Base-by-base conservation (phyloP, 2,329 filamentous ascomycete species). In the Leptographium wingfieldii region DNA sequence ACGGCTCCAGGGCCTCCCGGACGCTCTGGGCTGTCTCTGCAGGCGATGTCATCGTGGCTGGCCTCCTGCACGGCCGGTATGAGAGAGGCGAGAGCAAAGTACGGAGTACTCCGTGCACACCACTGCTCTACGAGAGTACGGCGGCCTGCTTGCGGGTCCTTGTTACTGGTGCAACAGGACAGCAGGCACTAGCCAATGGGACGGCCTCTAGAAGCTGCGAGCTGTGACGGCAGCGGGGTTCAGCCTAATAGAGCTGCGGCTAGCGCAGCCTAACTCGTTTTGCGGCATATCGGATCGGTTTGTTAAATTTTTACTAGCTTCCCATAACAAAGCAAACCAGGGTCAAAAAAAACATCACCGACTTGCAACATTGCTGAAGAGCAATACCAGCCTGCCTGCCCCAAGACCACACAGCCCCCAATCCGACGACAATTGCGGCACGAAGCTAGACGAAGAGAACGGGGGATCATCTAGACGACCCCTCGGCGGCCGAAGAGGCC, bases 1-100 rank as follows among this genome's bases (percentile, higher is more conserved):
- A 83, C 5, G 79, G 77, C 40, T 74, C 71, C 27, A 86, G 73
- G 22, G 69, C 71, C 33, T 54, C 57, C 12, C 56, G 62, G 19
- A 66, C 59, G n/a, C 48, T 29, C 54, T 59, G 52, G 3, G 59
- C 61, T 25, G 63, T 63, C 14, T 62, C 62, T 40, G 49, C 54
- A 6, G 62, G 51, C 27, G 60, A n/a, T n/a, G 27, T 52, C 62
- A 63, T 46, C 16, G 19, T 19, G 9, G 43, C 43, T 46, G 43
- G 19, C 43, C 43, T 46, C 43, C n/a, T 51, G 48, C 25, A 27
- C 25, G 22, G n/a, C 22, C 14, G 16, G 10, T 27, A 7, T 9
- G 48, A 27, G 48, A 51, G 22, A 5, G 9, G 22, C 48, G 48
- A 27, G 46, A 49, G n/a, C 9, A 10, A 22, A 14, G 48, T 25